Evolutionary conservation across 2,329 filamentous ascomycete genomes (phyloP).

Genomic region (Pestalotiopsis sp.): DNA sequence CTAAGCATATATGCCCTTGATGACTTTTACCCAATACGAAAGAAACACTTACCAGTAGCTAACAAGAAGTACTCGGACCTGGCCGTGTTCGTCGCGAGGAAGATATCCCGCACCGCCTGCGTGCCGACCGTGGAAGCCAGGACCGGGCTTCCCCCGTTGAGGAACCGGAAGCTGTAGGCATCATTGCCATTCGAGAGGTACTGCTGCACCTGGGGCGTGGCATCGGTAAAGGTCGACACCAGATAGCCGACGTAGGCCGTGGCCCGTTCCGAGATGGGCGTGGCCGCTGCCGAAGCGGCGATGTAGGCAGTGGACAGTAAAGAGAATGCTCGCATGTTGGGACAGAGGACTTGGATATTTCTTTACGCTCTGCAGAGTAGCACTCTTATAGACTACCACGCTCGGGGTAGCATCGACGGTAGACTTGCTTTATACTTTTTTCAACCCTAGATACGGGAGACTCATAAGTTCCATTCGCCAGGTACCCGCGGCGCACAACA

Average conservation of each 20-base stretch:
- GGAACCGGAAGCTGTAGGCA: slow-evolving; percentile 33
- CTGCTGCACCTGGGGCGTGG: slow-evolving; percentile 33
- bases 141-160: slow-evolving; percentile 35
- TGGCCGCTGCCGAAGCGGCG: slow-evolving; percentile 13
- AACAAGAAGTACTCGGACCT: slow-evolving; percentile 38
- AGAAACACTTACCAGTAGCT: slow-evolving; percentile 33
- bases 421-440: not conserved
- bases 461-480: not conserved
- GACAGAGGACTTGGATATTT: not conserved
- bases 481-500: not conserved
- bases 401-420: not conserved
- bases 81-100: slow-evolving; percentile 34
- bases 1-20: not conserved
- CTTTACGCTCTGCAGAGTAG: not conserved
- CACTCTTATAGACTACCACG: not conserved
- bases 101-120: slow-evolving; percentile 37
- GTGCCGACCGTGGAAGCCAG: slow-evolving; percentile 36
- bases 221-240: slow-evolving; percentile 38
- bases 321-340: slow-evolving; percentile 1
- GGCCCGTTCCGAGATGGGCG: slow-evolving; percentile 14
- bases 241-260: slow-evolving; percentile 36
- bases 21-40: not conserved
- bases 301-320: not conserved
- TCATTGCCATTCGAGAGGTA: slow-evolving; percentile 36
- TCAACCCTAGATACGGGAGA: not conserved